Base-by-base conservation (phyloP, 192 early-diverging fungal species). In the Coemansia sp. region DNA sequence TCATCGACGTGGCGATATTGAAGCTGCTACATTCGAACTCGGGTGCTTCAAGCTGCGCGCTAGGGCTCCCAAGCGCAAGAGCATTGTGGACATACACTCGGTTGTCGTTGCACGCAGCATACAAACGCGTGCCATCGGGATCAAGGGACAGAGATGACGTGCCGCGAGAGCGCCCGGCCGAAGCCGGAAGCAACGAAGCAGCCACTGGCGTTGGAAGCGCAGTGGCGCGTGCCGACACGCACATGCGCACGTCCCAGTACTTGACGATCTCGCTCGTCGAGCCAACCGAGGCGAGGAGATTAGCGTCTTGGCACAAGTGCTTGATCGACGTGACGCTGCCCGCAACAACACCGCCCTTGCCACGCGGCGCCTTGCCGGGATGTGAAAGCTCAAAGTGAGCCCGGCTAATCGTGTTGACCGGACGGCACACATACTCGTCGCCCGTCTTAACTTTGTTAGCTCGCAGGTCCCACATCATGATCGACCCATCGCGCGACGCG, bases 211-310 rank as follows among this genome's bases (percentile, higher is more conserved):
- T 46, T 1, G 81, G 85, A 32, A 65, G 63, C 38, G 60, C 65
- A 23, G 71, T 41, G 14, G 65, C 56, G 27, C 64, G 58, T 31
- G 73, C 59, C 39, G 64, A 72, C 15, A 54, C 71, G 21, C 36
- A 70, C 51, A 62, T 80, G 6, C 92, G 66, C 47, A 88, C 70
- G 60, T 95, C 92, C 92, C 92, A 95, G 29, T 86, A 80, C 65
- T 88, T 90, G 26, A 95, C 69, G 21, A 81, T 60, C 15, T 61
- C 73, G 29, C 86, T 85, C 19, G 64, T 55, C 7, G 64, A 63
- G 18, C 63, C 58, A 15, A 36, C 49, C 34, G 74, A 65, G 4
- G 64, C 62, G 32, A 69, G 5, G n/a, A 75, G 15, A 23, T 50
- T 35, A 0, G 62, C 5, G 31, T 63, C 35, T 35, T 79, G 70